Conservation (phyloP, 1,284 basidiomycete species). For the Pseudozyma thailandica region DNA sequence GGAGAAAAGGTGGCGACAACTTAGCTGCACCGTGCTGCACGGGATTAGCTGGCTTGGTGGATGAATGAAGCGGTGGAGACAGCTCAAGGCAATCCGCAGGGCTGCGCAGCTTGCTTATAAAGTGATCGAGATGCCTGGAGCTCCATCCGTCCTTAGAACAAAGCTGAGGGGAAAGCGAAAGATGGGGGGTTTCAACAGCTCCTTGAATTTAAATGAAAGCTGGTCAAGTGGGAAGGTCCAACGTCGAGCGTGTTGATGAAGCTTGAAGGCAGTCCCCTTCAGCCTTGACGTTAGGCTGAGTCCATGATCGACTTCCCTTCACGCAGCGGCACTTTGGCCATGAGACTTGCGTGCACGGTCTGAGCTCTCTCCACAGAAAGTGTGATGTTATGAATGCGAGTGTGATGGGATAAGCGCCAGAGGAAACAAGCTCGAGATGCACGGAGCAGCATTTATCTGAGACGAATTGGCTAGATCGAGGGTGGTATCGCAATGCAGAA, state of each 20-base stretch:
- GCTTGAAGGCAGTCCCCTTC: background rate
- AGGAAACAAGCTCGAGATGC: slow-evolving; percentile 9
- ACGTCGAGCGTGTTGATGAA: slow-evolving; percentile 10
- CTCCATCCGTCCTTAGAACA: slow-evolving; percentile 22
- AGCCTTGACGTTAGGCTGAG: slow-evolving; percentile 13
- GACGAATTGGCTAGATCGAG: background rate
- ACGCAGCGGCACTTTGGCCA: slow-evolving; percentile 2
- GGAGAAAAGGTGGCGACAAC: slow-evolving; percentile 10
- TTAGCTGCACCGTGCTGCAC: slow-evolving; percentile 5
- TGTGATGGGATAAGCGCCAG: slow-evolving; percentile 10
- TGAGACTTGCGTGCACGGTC: slow-evolving; percentile 11
- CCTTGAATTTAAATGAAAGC: slow-evolving; percentile 33
- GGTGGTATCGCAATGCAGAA: background rate
- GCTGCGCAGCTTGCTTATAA: slow-evolving; percentile 14
- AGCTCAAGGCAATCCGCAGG: slow-evolving; percentile 3
- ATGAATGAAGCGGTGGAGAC: slow-evolving; percentile 12
- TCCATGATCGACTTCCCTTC: background rate
- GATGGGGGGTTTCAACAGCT: slow-evolving; percentile 8
- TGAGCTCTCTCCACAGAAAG: background rate
- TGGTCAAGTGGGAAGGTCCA: slow-evolving; percentile 17
- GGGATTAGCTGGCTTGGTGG: slow-evolving; percentile 10
- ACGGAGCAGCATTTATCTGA: slow-evolving; percentile 9
- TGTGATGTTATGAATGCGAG: background rate
- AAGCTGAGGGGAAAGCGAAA: slow-evolving; percentile 4
- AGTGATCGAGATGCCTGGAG: slow-evolving; percentile 11